Conservation (phyloP, 2,329 filamentous ascomycete species). For the Capronia coronata region DNA sequence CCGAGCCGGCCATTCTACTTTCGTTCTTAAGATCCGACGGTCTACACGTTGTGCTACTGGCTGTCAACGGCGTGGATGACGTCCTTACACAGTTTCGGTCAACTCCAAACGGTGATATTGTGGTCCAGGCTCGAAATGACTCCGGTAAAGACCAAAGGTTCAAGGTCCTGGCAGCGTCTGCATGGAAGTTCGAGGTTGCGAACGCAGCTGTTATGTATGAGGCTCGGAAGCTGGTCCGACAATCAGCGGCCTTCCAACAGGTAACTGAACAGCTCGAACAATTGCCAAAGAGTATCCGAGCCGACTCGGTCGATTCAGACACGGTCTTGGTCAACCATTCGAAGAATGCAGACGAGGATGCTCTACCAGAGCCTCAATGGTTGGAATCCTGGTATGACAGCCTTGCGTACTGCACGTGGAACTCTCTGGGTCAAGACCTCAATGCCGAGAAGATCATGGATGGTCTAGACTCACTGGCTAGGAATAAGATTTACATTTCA, state of each 20-base stretch:
- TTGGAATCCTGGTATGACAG: slow-evolving; percentile 86
- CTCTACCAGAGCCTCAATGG: slow-evolving; percentile 49
- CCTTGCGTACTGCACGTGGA: slow-evolving; percentile 95
- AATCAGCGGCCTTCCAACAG: slow-evolving; percentile 29
- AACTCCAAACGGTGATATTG: slow-evolving; percentile 57
- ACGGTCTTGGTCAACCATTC: slow-evolving; percentile 31
- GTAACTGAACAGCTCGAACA: slow-evolving; percentile 22
- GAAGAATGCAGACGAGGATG: slow-evolving; percentile 41
- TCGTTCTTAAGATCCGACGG: slow-evolving; percentile 70
- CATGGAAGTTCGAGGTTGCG: slow-evolving; percentile 65
- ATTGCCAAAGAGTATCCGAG: slow-evolving; percentile 17
- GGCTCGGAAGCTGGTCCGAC: slow-evolving; percentile 59
- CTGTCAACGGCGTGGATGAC: slow-evolving; percentile 66
- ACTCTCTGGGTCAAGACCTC: slow-evolving; percentile 75
- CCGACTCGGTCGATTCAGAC: slow-evolving; percentile 27
- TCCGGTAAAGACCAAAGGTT: slow-evolving; percentile 49
- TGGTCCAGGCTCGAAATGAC: slow-evolving; percentile 68
- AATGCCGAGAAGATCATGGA: slow-evolving; percentile 72
- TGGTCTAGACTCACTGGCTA: slow-evolving; percentile 64
- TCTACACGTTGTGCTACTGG: slow-evolving; percentile 68
- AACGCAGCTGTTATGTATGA: slow-evolving; percentile 81
- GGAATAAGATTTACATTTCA: slow-evolving; percentile 67
- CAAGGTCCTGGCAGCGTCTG: slow-evolving; percentile 63
- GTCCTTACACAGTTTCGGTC: slow-evolving; percentile 64
- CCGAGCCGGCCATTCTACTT: slow-evolving; percentile 70